A percentile compares a stretch with the other conserved stretches of the same genome.
These are phyloP conservation scores for Umbellularia californica DNA, from an alignment of 164 flowering plant genomes.

Conservation along the genomic window DNA sequence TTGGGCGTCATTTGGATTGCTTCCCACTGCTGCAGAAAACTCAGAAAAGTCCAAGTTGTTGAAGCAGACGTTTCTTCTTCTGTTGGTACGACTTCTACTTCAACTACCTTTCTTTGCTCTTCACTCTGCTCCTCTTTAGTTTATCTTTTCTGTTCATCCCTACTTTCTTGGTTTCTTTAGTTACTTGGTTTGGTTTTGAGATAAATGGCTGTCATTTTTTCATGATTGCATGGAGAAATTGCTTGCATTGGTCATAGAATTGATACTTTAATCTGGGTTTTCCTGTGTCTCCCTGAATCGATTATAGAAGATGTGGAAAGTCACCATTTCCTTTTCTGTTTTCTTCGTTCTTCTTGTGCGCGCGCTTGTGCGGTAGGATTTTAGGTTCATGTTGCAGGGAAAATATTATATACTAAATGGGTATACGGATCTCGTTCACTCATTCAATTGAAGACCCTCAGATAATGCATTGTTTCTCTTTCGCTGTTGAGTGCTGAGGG, in stretches of 20 bases:
- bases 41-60: slow-evolving; percentile 58
- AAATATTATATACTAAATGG: too few relatives aligned
- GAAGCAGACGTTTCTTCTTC: slow-evolving; percentile 56
- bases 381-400: neutral
- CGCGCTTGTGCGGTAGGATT: too few relatives aligned
- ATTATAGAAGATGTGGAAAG: neutral
- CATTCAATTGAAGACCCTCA: too few relatives aligned
- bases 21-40: slow-evolving; percentile 63
- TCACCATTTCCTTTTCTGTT: neutral
- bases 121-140: neutral
- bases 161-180: neutral
- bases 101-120: neutral
- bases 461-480: too few relatives aligned
- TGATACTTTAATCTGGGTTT: neutral
- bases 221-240: slow-evolving; percentile 4
- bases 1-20: slow-evolving; percentile 70
- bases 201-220: neutral
- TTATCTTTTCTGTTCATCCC: neutral
- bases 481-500: too few relatives aligned
- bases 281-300: neutral
- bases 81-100: slow-evolving; percentile 40
- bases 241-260: neutral
- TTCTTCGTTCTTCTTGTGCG: neutral
- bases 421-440: too few relatives aligned
- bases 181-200: neutral